Percentiles rank a stretch among this genome's conserved stretches.
These are phyloP conservation scores for Mortierella sp. DNA, from an alignment of 371 early-diverging fungal species.

Conservation along the genomic window DNA sequence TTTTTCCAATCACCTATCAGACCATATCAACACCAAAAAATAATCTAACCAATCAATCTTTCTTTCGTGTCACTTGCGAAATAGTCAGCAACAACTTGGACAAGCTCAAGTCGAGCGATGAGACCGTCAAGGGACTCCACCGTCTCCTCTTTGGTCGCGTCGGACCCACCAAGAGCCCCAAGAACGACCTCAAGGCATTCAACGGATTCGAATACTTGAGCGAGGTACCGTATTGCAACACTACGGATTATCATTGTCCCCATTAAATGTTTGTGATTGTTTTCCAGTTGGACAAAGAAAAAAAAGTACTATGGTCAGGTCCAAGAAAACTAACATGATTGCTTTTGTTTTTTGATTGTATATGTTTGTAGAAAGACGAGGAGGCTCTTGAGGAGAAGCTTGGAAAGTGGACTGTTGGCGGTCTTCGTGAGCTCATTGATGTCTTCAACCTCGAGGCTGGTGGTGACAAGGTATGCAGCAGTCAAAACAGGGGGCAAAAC, in stretches of 20 bases:
- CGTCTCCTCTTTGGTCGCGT: conserved; percentile 47
- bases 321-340: not conserved
- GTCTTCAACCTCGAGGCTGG: conserved; percentile 53
- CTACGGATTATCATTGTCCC: conserved; percentile 1
- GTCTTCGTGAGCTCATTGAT: conserved; percentile 55
- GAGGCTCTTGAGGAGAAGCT: conserved; percentile 49
- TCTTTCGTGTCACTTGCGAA: not conserved
- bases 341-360: not conserved
- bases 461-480: conserved; percentile 52
- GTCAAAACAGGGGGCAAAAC: not conserved
- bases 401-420: conserved; percentile 53
- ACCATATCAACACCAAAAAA: not conserved
- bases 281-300: not conserved
- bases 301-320: not conserved
- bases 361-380: conserved; percentile 46
- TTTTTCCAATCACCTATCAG: not conserved
- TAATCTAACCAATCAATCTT: not conserved
- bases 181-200: conserved; percentile 50
- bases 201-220: conserved; percentile 38
- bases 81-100: conserved; percentile 52
- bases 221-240: conserved; percentile 23
- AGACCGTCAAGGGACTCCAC: conserved; percentile 45
- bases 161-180: conserved; percentile 30
- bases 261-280: not conserved
- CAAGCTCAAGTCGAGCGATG: conserved; percentile 48